Base-by-base conservation (phyloP, 164 flowering plant genomes). In the Cinnamomum micranthum region DNA sequence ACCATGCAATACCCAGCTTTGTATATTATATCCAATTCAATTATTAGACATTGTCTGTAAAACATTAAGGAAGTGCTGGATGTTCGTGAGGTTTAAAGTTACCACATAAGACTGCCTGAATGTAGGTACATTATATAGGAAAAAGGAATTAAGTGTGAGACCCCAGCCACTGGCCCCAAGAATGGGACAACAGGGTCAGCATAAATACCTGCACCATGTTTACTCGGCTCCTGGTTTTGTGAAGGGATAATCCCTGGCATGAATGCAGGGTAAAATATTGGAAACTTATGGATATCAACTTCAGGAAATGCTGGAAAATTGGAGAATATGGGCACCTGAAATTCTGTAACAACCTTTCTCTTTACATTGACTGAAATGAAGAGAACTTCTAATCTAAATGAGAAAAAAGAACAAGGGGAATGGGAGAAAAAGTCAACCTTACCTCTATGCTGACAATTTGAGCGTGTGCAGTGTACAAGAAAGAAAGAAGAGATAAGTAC, bases 131-230 rank as follows among this genome's bases (percentile, higher is more conserved):
- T 77, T 86, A 80, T 31, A 31, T 90, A 93, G 23, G 94, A 88
- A 59, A 93, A 92, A 50, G 97, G 97, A 73, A 92, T 90, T 90
- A 71, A 95, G 96, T 28, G 85, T 78, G 94, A 86, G 76, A 87
- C 69, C 77, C 95, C 97, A 77, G 86, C 50, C 78, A 84, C 27
- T 2, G 84, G 84, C 24, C 92, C 91, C 86, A 76, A 80, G 72
- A 68, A 86, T 6, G 93, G 93, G 28, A 74, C 76, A 79, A 85
- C 84, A 33, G 97, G 93, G 77, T 92, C 92, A 76, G 97, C 97
- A 88, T 95, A 95, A 70, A 95, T 80, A 52, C 99, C 97, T 6
- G 93, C 86, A 77, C 97, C 97, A 76, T 78, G 87, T 69, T 91
- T 88, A 74, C 50, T 71, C 63, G 87, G 94, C 27, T 92, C 93